Evolutionary conservation across 208 protist genomes (phyloP).

Genomic region (Acanthamoeba lugdunensis): DNA sequence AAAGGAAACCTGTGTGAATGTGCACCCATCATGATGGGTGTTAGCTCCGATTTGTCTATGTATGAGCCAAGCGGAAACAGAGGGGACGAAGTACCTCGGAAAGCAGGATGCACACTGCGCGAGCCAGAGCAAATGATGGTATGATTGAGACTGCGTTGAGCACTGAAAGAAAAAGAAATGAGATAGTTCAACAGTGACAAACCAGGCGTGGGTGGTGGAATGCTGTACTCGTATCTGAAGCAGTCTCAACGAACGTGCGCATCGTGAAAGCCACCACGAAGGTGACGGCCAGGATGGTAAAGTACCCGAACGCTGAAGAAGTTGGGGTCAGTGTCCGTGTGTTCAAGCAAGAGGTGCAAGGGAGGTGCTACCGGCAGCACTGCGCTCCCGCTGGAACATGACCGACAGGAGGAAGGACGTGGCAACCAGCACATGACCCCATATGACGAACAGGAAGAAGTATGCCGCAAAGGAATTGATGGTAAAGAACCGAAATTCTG

Average conservation of each 20-base stretch:
- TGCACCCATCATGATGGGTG: neutral
- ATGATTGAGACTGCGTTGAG: conserved; percentile 23
- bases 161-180: neutral
- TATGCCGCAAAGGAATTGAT: conserved; percentile 25
- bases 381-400: conserved; percentile 40
- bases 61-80: neutral
- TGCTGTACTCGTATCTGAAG: neutral
- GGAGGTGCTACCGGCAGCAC: neutral
- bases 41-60: neutral
- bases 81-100: neutral
- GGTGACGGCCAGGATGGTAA: conserved; percentile 28
- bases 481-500: conserved; percentile 69
- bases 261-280: conserved; percentile 34
- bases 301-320: conserved; percentile 11
- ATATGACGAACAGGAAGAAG: conserved; percentile 69
- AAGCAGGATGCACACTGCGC: neutral
- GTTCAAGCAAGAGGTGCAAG: neutral
- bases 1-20: neutral
- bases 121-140: conserved; percentile 1
- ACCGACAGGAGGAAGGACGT: conserved; percentile 66
- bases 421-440: conserved; percentile 63
- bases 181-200: neutral
- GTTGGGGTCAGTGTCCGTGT: too few species aligned
- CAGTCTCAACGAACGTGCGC: conserved; percentile 36
- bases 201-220: neutral